Conservation (phyloP, 805 yeast species). For the Sungouiella thailandica region DNA sequence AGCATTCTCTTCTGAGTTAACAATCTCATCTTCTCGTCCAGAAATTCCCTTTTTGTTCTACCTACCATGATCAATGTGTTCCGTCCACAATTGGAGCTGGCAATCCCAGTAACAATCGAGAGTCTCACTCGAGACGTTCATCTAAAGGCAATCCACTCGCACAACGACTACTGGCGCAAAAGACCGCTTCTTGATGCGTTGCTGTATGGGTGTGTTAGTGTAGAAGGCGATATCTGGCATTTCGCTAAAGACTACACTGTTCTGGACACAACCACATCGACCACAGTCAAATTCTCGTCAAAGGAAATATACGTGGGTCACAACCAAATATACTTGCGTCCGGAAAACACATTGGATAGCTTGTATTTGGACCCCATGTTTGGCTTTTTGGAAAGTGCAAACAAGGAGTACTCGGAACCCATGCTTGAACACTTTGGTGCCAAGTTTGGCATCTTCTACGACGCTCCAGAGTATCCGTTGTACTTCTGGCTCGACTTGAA, state of each 20-base stretch:
- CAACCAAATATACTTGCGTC: constrained; percentile 41
- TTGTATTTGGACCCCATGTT: constrained; percentile 53
- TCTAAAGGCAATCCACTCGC: constrained; percentile 53
- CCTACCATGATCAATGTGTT: constrained; percentile 14
- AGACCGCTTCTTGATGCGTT: constrained; percentile 57
- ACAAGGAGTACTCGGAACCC: constrained; percentile 25
- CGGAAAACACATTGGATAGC: constrained; percentile 41
- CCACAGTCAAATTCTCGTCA: constrained; percentile 15
- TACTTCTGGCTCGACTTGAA: constrained; percentile 64
- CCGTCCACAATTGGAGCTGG: constrained; percentile 1
- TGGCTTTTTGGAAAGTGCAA: constrained; percentile 44
- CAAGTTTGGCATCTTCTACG: constrained; percentile 32
- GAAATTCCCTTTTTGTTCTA: no score
- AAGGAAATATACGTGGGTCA: constrained; percentile 59
- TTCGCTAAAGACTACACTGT: constrained; percentile 30
- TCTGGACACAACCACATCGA: constrained; percentile 21
- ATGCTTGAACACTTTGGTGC: constrained; percentile 10
- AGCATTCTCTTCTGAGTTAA: no score
- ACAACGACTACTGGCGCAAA: constrained; percentile 64
- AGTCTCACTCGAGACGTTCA: constrained; percentile 32
- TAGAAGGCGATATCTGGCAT: constrained; percentile 67
- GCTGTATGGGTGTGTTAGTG: constrained; percentile 48
- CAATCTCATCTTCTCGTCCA: no score
- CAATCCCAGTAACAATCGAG: constrained; percentile 16
- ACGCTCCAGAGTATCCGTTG: constrained; percentile 47